These are phyloP conservation scores for Zoysia matrella DNA, from an alignment of 202 grass and related monocot genomes.

Conservation along the genomic window DNA sequence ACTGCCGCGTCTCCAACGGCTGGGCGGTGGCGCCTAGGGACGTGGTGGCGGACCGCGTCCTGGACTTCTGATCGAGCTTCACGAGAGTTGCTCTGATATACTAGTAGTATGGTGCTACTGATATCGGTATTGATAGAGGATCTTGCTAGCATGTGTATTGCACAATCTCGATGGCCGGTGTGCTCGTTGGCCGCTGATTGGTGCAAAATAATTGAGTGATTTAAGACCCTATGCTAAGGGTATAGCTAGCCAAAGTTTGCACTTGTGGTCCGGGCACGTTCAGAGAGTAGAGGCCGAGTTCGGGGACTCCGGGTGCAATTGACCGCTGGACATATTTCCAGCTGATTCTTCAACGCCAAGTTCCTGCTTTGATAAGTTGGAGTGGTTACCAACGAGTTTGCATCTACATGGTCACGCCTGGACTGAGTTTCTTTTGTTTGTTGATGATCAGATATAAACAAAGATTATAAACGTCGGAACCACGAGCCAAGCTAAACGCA, in stretches of 20 bases:
- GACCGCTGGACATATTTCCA: too few species aligned
- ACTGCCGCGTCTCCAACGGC: constrained; percentile 77
- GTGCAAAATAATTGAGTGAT: constrained; percentile 43
- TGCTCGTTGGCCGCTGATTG: constrained; percentile 35
- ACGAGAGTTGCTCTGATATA: neutral
- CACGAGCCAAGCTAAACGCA: neutral
- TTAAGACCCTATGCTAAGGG: neutral
- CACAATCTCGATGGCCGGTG: neutral
- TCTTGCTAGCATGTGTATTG: constrained; percentile 33
- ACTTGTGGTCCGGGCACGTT: too few species aligned
- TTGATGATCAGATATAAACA: neutral
- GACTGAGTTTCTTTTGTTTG: too few species aligned
- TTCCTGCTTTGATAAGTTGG: too few species aligned
- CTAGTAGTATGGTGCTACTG: too few species aligned
- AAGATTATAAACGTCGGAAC: neutral
- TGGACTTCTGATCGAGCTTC: constrained; percentile 46
- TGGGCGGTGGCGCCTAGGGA: constrained; percentile 1
- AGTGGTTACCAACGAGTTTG: too few species aligned
- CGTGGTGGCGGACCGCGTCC: neutral
- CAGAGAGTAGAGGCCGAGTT: too few species aligned
- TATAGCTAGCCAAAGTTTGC: neutral
- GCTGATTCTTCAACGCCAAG: too few species aligned
- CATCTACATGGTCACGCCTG: too few species aligned
- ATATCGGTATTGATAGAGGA: neutral
- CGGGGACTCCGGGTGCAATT: too few species aligned